phyloP scores from a whole-genome alignment of 140 eudicot species.

The Bidens hawaiensis region DNA sequence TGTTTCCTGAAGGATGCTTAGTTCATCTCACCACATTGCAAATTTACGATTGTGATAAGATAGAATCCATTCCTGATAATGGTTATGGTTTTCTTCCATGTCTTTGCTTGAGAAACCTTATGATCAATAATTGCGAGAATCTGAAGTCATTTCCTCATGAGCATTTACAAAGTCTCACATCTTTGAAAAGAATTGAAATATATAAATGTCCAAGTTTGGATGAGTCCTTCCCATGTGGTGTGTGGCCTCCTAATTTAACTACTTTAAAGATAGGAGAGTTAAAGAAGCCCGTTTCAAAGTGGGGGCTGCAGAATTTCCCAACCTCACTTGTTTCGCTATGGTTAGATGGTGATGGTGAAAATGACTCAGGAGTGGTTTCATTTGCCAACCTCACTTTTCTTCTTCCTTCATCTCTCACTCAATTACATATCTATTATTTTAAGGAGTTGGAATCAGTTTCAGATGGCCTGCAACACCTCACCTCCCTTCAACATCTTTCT shows the following conservation, averaged over 20 bases:
- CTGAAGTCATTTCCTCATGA: neutral
- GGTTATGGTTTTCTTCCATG: neutral
- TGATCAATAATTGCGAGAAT: neutral
- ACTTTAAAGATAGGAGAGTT: neutral
- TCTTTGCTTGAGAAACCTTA: neutral
- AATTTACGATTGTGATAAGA: neutral
- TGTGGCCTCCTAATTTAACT: neutral
- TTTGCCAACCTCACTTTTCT: no score
- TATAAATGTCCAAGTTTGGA: neutral
- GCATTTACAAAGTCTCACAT: neutral
- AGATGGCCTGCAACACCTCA: no score
- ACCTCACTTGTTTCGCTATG: neutral
- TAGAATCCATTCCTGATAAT: neutral
- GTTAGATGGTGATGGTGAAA: neutral
- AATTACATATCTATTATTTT: no score
- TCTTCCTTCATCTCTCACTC: no score
- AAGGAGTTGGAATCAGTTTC: no score
- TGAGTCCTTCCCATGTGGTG: neutral
- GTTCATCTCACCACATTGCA: neutral
- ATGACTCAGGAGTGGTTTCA: no score
- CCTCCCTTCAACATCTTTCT: no score
- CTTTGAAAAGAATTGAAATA: neutral
- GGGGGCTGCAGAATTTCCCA: neutral
- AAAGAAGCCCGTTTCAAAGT: neutral
- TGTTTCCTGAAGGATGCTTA: neutral